Evolutionary conservation across 148 eudicot species (phyloP).

Genomic region (Chenopodium quinoa): DNA sequence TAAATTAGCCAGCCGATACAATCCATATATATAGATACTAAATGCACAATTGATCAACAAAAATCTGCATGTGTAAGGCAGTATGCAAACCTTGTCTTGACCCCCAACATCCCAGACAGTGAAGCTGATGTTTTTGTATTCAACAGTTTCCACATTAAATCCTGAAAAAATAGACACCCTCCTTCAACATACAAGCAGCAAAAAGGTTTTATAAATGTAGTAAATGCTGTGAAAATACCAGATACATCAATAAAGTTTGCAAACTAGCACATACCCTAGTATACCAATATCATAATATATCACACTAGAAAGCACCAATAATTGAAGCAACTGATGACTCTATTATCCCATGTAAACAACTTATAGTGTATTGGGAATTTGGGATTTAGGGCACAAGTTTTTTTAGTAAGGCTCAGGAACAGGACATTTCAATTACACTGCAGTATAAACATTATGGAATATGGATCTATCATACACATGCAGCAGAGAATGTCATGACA

Average conservation of each 20-base stretch:
- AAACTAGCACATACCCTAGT: not conserved
- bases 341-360: not conserved
- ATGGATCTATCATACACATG: not conserved
- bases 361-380: no score
- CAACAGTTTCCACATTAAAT: slow-evolving; percentile 67
- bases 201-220: not conserved
- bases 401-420: not conserved
- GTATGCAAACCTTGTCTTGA: slow-evolving; percentile 57
- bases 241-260: not conserved
- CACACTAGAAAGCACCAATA: not conserved
- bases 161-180: slow-evolving; percentile 32
- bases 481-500: not conserved
- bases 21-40: not conserved
- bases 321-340: not conserved
- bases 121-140: slow-evolving; percentile 75
- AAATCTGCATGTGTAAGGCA: not conserved
- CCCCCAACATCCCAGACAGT: slow-evolving; percentile 84
- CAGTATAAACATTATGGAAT: not conserved
- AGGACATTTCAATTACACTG: not conserved
- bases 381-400: not conserved
- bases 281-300: not conserved
- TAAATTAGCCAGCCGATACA: not conserved
- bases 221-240: not conserved
- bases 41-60: no score
- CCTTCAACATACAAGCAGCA: slow-evolving; percentile 9